These are phyloP conservation scores for Emmonsiellopsis sp. DNA, from an alignment of 2,329 filamentous ascomycete species.

Conservation along the genomic window DNA sequence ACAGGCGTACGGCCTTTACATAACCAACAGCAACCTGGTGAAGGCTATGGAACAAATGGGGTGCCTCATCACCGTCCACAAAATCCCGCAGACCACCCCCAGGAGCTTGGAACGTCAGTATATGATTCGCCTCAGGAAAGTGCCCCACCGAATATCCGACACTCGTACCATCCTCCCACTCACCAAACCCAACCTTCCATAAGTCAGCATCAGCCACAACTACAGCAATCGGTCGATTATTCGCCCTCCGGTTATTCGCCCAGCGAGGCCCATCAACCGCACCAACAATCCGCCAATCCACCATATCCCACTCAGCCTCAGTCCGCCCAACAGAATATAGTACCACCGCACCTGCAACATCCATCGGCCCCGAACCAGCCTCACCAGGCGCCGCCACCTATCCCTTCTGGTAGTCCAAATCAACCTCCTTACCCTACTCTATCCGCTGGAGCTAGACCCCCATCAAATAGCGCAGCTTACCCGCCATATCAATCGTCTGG, in stretches of 20 bases:
- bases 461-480: conserved; percentile 18
- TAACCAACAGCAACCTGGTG: conserved; percentile 41
- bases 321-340: conserved; percentile 1
- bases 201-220: conserved; percentile 22
- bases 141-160: conserved; percentile 18
- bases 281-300: conserved; percentile 11
- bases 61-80: conserved; percentile 47
- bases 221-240: conserved; percentile 20
- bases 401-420: conserved; percentile 22
- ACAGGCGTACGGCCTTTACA: conserved; percentile 28
- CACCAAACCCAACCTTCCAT: conserved; percentile 17
- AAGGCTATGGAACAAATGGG: conserved; percentile 30
- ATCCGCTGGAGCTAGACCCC: conserved; percentile 17
- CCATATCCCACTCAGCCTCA: conserved; percentile 17
- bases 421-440: conserved; percentile 25
- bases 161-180: conserved; percentile 21
- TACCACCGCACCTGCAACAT: conserved; percentile 19
- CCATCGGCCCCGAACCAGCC: conserved; percentile 6
- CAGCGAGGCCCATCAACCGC: conserved; percentile 19
- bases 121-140: conserved; percentile 62
- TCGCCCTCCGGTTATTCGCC: conserved; percentile 31
- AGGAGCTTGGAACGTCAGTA: conserved; percentile 67
- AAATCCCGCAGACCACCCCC: conserved; percentile 61
- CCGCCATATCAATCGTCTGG: conserved; percentile 29
- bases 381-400: conserved; percentile 25